A percentile compares a stretch with the other conserved stretches of the same genome.
phyloP scores from a whole-genome alignment of 208 protist species.

The Leptomonas pyrrhocoris region DNA sequence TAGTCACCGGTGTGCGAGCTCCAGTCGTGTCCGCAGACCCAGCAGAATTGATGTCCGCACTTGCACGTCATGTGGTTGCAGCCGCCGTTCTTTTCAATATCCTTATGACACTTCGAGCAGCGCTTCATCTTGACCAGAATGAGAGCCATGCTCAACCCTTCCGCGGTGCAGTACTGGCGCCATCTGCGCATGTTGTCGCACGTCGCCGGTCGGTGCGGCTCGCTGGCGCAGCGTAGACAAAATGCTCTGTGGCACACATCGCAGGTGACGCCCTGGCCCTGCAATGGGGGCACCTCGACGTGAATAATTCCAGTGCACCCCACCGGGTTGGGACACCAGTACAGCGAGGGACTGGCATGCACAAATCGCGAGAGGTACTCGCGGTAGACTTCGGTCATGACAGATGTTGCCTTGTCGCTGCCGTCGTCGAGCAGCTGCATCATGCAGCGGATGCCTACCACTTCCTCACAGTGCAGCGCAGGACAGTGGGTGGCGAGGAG shows the following conservation, averaged over 20 bases:
- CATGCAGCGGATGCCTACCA: slow-evolving; percentile 33
- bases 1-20: slow-evolving; percentile 43
- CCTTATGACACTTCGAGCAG: slow-evolving; percentile 69
- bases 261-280: slow-evolving; percentile 54
- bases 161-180: slow-evolving; percentile 44
- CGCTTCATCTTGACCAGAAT: slow-evolving; percentile 70
- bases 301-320: slow-evolving; percentile 62
- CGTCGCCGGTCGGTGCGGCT: slow-evolving; percentile 51
- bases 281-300: slow-evolving; percentile 34
- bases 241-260: slow-evolving; percentile 44
- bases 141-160: slow-evolving; percentile 58
- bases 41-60: slow-evolving; percentile 87
- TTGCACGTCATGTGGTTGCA: slow-evolving; percentile 93
- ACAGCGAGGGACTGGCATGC: slow-evolving; percentile 39
- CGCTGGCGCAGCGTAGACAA: slow-evolving; percentile 56
- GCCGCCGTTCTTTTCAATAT: slow-evolving; percentile 92
- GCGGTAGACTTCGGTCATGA: slow-evolving; percentile 21
- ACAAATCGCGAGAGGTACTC: slow-evolving; percentile 33
- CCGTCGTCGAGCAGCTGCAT: slow-evolving; percentile 12
- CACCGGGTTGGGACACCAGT: slow-evolving; percentile 74
- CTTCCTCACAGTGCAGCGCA: slow-evolving; percentile 25
- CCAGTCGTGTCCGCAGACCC: slow-evolving; percentile 81
- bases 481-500: slow-evolving; percentile 32
- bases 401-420: not conserved
- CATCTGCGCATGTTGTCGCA: slow-evolving; percentile 60